phyloP scores from a whole-genome alignment of 805 yeast species.

The Candida pini region DNA sequence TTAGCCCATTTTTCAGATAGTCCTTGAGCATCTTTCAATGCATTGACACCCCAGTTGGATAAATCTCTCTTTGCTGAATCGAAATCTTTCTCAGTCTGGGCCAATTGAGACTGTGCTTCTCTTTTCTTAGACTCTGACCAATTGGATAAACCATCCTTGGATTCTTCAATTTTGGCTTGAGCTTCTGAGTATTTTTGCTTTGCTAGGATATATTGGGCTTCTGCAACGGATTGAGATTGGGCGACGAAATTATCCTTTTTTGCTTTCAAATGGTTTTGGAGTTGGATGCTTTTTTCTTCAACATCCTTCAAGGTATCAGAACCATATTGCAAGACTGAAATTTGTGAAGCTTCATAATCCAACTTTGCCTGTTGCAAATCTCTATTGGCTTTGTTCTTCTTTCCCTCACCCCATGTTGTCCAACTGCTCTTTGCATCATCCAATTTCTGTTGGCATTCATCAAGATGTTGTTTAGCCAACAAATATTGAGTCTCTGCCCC shows the following conservation, averaged over 20 bases:
- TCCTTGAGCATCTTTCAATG: constrained; percentile 13
- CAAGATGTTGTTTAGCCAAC: too few species aligned
- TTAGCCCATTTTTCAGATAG: constrained; percentile 5
- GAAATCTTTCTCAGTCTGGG: constrained; percentile 30
- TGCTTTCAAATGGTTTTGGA: constrained; percentile 9
- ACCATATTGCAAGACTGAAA: constrained; percentile 20
- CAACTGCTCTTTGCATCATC: constrained; percentile 29
- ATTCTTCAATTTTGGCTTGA: constrained; percentile 27
- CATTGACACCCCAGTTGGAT: constrained; percentile 19
- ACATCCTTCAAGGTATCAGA: constrained; percentile 17
- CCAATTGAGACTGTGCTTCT: constrained; percentile 30
- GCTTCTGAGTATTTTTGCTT: constrained; percentile 23
- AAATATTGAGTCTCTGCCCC: too few species aligned
- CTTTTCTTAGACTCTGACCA: constrained; percentile 34
- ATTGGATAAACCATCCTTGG: constrained; percentile 31
- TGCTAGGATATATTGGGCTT: constrained; percentile 23
- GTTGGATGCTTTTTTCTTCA: constrained; percentile 9
- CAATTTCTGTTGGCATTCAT: constrained; percentile 30
- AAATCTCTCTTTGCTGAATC: constrained; percentile 28
- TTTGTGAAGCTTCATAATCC: constrained; percentile 30
- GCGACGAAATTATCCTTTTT: constrained; percentile 12
- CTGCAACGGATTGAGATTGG: constrained; percentile 18
- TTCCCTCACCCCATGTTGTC: constrained; percentile 34
- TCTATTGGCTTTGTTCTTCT: constrained; percentile 30
- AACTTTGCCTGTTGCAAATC: constrained; percentile 31